Conservation (phyloP, 176 grass and related monocot genomes). For the Neostapfia colusana region DNA sequence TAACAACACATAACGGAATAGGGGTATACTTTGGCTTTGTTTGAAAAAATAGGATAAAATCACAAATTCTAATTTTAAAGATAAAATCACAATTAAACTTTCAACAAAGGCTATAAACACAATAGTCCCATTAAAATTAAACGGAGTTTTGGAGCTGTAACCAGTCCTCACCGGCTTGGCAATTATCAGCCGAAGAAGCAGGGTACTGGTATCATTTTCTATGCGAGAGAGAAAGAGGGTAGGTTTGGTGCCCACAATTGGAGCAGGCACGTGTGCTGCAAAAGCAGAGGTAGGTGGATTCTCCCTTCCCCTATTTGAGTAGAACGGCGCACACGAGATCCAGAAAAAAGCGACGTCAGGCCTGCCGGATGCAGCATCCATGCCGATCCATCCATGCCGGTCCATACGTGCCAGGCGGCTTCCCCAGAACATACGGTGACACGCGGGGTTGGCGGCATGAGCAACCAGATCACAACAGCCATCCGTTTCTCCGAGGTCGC, state of each 20-base stretch:
- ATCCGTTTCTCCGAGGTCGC: conserved; percentile 6
- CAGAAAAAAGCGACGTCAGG: neutral
- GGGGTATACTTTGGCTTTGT: too few species aligned
- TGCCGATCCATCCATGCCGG: neutral
- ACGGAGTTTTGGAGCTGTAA: too few species aligned
- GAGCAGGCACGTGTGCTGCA: neutral
- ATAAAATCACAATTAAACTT: too few species aligned
- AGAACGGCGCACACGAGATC: neutral
- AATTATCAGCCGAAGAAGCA: too few species aligned
- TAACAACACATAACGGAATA: too few species aligned
- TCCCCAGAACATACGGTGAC: neutral
- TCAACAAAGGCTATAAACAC: too few species aligned
- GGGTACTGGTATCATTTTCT: too few species aligned
- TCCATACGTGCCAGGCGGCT: neutral
- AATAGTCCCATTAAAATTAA: too few species aligned
- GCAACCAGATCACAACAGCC: neutral
- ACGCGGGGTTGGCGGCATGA: conserved; percentile 16
- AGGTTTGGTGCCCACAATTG: neutral
- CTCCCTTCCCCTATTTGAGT: neutral
- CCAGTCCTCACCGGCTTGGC: too few species aligned
- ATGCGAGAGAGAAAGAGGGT: too few species aligned
- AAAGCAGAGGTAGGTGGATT: neutral
- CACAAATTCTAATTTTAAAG: too few species aligned
- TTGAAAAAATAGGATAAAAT: too few species aligned
- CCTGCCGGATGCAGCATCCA: neutral